These are phyloP conservation scores for Apiospora aurea DNA, from an alignment of 2,329 filamentous ascomycete genomes.

Conservation along the genomic window DNA sequence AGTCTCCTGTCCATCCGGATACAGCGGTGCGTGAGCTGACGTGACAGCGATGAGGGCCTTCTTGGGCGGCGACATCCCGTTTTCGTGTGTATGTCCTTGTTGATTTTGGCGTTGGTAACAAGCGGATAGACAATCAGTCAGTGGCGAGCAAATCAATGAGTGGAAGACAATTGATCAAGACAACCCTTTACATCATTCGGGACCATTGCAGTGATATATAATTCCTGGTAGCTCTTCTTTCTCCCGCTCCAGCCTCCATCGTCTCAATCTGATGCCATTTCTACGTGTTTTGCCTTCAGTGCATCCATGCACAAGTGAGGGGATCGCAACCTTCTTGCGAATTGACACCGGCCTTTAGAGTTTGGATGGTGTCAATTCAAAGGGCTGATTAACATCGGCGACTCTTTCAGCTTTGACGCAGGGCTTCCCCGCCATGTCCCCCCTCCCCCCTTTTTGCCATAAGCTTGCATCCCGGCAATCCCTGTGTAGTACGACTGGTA, in stretches of 20 bases:
- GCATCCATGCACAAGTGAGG: background rate
- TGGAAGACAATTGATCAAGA: background rate
- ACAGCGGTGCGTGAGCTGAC: constrained; percentile 50
- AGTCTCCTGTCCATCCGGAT: constrained; percentile 46
- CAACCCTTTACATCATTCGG: no score
- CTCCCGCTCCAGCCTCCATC: no score
- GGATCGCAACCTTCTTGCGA: background rate
- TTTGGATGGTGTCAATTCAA: background rate
- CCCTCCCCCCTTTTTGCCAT: background rate
- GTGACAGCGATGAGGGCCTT: constrained; percentile 50
- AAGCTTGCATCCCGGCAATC: background rate
- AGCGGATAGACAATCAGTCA: no score
- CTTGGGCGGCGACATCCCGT: no score
- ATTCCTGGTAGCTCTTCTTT: background rate
- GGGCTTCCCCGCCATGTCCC: background rate
- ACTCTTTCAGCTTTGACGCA: background rate
- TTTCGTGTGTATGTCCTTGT: no score
- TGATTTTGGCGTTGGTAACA: no score
- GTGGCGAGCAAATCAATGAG: background rate
- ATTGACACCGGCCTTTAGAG: background rate
- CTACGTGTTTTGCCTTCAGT: background rate
- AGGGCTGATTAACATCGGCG: background rate
- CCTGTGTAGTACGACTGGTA: no score
- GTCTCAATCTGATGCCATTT: background rate
- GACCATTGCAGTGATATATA: background rate